These are phyloP conservation scores for Pythium graminicola DNA, from an alignment of 352 stramenopile species.

Conservation along the genomic window DNA sequence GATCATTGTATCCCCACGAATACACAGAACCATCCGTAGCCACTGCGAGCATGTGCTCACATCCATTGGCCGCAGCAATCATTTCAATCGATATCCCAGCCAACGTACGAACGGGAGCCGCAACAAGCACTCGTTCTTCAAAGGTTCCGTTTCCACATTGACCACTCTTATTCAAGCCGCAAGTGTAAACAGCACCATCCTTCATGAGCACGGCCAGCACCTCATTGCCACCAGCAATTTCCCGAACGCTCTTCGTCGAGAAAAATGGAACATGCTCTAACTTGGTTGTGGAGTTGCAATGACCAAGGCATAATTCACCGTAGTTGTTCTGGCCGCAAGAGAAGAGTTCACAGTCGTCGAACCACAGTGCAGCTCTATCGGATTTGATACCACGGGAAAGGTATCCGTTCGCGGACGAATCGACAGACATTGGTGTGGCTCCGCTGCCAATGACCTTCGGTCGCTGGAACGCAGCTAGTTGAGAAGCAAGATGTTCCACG, in stretches of 20 bases:
- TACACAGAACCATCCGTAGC: slow-evolving; percentile 79
- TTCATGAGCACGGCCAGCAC: slow-evolving; percentile 82
- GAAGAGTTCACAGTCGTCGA: slow-evolving; percentile 83
- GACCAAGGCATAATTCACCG: slow-evolving; percentile 74
- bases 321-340: slow-evolving; percentile 89
- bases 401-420: not conserved
- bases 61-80: slow-evolving; percentile 83
- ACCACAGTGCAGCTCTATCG: slow-evolving; percentile 26
- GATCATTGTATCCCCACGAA: slow-evolving; percentile 92
- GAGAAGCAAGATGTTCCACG: slow-evolving; percentile 40
- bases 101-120: slow-evolving; percentile 63
- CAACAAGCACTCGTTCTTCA: slow-evolving; percentile 74
- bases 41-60: slow-evolving; percentile 82
- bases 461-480: slow-evolving; percentile 35
- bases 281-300: slow-evolving; percentile 85
- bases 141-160: slow-evolving; percentile 86
- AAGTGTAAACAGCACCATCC: slow-evolving; percentile 72
- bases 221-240: slow-evolving; percentile 78
- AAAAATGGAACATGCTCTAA: slow-evolving; percentile 82
- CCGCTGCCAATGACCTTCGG: slow-evolving; percentile 17
- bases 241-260: slow-evolving; percentile 63
- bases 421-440: not conserved
- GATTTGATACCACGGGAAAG: slow-evolving; percentile 1
- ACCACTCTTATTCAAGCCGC: slow-evolving; percentile 83
- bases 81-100: too few relatives aligned